These are phyloP conservation scores for Backusella sp. DNA, from an alignment of 192 early-diverging fungal species.

Conservation along the genomic window DNA sequence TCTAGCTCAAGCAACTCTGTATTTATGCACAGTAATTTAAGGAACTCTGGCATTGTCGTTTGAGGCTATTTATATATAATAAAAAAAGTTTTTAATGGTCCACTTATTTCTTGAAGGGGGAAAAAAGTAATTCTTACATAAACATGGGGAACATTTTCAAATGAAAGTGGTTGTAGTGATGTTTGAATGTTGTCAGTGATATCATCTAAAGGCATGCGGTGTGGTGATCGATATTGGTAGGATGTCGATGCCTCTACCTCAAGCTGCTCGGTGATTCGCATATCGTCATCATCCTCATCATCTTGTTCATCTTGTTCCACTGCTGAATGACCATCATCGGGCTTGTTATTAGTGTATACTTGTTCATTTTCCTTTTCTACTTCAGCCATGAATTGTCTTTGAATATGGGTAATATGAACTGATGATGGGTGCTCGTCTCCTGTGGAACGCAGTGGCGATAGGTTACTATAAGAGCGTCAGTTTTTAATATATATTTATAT, in stretches of 20 bases:
- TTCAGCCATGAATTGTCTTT: not conserved
- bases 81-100: too few relatives aligned
- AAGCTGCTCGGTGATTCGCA: not conserved
- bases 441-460: not conserved
- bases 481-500: too few relatives aligned
- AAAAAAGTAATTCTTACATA: too few relatives aligned
- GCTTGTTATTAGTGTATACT: not conserved
- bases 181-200: not conserved
- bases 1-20: not conserved
- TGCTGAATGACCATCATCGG: too few relatives aligned
- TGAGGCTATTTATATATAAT: too few relatives aligned
- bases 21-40: not conserved
- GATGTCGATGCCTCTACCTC: not conserved
- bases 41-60: not conserved
- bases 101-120: too few relatives aligned
- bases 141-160: too few relatives aligned
- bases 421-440: not conserved
- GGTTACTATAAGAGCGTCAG: too few relatives aligned
- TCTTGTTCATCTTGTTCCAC: not conserved
- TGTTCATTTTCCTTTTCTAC: not conserved
- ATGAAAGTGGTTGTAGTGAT: not conserved
- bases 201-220: not conserved
- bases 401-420: not conserved
- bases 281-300: not conserved
- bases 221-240: not conserved